These are phyloP conservation scores for Malus asiatica DNA, from an alignment of 306 rosid genomes.

Conservation along the genomic window DNA sequence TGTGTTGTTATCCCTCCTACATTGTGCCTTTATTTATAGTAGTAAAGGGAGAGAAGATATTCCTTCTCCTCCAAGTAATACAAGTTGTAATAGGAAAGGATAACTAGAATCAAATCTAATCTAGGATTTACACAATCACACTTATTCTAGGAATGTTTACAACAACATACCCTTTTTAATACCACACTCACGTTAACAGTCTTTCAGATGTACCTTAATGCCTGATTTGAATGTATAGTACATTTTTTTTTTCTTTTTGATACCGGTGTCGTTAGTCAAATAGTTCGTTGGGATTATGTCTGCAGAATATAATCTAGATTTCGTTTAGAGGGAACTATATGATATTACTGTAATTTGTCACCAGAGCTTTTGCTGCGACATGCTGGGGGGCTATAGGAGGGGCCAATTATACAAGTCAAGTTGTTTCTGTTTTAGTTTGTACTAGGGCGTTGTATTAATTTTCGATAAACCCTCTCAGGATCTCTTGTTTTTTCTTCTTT, in stretches of 20 bases:
- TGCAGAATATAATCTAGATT: constrained; percentile 13
- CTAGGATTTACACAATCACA: too few species aligned
- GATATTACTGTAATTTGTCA: constrained; percentile 20
- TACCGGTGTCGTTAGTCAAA: constrained; percentile 17
- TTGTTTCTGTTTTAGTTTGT: neutral
- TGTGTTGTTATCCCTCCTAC: too few species aligned
- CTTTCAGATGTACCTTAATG: constrained; percentile 20
- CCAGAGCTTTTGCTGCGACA: constrained; percentile 27
- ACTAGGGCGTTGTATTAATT: neutral
- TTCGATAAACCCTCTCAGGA: neutral
- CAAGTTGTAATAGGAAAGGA: too few species aligned
- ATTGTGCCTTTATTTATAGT: too few species aligned
- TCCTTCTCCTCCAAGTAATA: too few species aligned
- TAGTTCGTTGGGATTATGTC: constrained; percentile 23
- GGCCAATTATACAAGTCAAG: constrained; percentile 18
- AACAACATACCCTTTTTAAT: too few species aligned
- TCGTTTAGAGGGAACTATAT: constrained; percentile 7
- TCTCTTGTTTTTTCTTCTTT: neutral
- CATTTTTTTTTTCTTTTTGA: constrained; percentile 8
- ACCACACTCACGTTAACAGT: neutral
- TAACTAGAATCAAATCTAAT: too few species aligned
- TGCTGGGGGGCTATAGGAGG: constrained; percentile 16
- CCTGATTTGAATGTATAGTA: constrained; percentile 29
- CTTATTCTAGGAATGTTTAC: too few species aligned
- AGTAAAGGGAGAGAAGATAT: too few species aligned